phyloP scores from a whole-genome alignment of 78 protist species.

The Anaeramoeba flamelloides region DNA sequence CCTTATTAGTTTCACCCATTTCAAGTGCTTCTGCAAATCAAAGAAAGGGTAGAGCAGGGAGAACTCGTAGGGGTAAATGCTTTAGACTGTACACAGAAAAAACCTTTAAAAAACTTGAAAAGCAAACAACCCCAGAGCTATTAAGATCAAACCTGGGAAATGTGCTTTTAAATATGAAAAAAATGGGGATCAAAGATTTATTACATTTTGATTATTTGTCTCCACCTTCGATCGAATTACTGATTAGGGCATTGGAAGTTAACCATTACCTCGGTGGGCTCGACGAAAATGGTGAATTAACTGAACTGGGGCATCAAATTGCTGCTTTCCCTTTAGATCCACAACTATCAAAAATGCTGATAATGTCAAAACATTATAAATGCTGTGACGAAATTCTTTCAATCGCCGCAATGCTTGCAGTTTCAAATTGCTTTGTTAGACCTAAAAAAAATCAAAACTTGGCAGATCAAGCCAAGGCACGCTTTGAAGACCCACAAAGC shows the following conservation, averaged over 20 bases:
- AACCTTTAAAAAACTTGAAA: conserved; percentile 51
- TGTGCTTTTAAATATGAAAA: conserved; percentile 68
- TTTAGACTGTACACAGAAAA: conserved; percentile 42
- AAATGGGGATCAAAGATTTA: conserved; percentile 81
- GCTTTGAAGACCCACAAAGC: conserved; percentile 84
- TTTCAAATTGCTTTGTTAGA: conserved; percentile 47
- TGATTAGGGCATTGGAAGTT: conserved; percentile 27
- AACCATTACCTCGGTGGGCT: conserved; percentile 11
- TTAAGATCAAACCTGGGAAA: conserved; percentile 52
- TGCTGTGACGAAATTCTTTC: conserved; percentile 81
- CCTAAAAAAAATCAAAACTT: conserved; percentile 58
- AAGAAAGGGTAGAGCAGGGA: conserved; percentile 85
- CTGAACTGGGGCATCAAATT: conserved; percentile 54
- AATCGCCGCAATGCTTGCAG: conserved; percentile 73
- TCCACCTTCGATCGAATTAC: conserved; percentile 47
- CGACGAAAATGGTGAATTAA: conserved; percentile 76
- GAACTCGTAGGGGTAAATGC: conserved; percentile 87
- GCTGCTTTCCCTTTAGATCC: conserved; percentile 96
- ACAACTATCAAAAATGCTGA: conserved; percentile 65
- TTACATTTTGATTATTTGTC: conserved; percentile 69
- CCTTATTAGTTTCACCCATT: conserved; percentile 75
- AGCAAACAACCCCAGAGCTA: conserved; percentile 90
- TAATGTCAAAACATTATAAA: conserved; percentile 28
- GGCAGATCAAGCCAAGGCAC: conserved; percentile 44
- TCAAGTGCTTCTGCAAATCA: conserved; percentile 51